These are phyloP conservation scores for Debaryomyces castellii DNA, from an alignment of 805 yeast species.

Conservation along the genomic window DNA sequence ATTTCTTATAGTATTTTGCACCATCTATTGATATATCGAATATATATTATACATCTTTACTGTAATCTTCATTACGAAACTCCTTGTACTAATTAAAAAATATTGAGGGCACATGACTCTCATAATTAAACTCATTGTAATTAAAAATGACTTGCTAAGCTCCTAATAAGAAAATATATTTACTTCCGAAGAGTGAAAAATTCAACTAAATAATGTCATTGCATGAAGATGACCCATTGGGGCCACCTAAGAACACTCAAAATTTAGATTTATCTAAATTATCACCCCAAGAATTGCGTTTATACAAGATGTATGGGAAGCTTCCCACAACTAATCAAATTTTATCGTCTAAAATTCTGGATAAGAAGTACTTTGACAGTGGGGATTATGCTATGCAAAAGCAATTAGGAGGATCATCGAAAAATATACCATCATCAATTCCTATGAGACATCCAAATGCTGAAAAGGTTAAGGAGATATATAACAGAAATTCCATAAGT, in stretches of 20 bases:
- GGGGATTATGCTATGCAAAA: constrained; percentile 88
- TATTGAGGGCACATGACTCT: constrained; percentile 2
- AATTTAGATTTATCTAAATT: constrained; percentile 55
- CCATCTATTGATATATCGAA: not conserved
- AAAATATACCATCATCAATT: constrained; percentile 30
- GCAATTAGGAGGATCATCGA: constrained; percentile 31
- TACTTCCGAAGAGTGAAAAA: not conserved
- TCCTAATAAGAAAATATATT: not conserved
- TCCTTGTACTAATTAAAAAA: not conserved
- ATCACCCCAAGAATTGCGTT: constrained; percentile 75
- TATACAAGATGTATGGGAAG: constrained; percentile 81
- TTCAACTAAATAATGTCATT: constrained; percentile 22
- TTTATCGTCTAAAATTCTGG: constrained; percentile 72
- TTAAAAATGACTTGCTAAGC: constrained; percentile 1
- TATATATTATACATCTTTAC: too few relatives aligned
- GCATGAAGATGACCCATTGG: constrained; percentile 51
- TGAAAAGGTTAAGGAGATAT: constrained; percentile 58
- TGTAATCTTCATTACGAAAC: too few relatives aligned
- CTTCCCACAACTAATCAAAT: constrained; percentile 80
- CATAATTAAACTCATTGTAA: too few relatives aligned
- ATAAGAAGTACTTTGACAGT: constrained; percentile 88
- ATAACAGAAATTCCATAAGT: constrained; percentile 57
- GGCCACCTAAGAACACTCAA: constrained; percentile 45
- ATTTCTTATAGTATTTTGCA: not conserved
- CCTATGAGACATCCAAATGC: constrained; percentile 53